Base-by-base conservation (phyloP, 768 basidiomycete species). In the Pholiota molesta region DNA sequence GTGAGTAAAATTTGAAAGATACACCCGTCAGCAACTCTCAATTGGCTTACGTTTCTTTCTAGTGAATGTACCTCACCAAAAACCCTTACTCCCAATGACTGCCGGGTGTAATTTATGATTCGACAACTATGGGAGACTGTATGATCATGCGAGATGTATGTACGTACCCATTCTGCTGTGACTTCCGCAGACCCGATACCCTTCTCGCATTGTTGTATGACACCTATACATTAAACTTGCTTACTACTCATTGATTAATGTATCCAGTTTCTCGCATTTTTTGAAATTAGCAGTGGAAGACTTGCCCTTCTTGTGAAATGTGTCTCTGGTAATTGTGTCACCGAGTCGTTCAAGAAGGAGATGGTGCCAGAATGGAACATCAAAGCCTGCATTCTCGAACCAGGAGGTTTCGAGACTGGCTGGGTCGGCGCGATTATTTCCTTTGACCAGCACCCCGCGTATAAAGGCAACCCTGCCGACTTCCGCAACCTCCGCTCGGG, bases 291-390 rank as follows among this genome's bases (percentile, higher is more conserved):
- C 26, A 26, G 35, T 37, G 35, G 13, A 16, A 13, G 35, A 14
- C 7, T 13, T 10, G 1, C 11, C 13, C 35, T 37, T 37, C 35
- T 37, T 37, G 35, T 16, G 11, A 11, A 40, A 10, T 40, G 13
- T 40, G 39, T 44, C n/a, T 44, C 42, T 9, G 42, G 42, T 44
- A 44, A 17, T 3, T 44, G n/a, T 19, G 19, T 19, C 17, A 61
- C 63, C 19, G 66, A 67, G n/a, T 57, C 66, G 1, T 59, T 67
- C 40, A 61, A 52, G 29, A 62, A 65, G 44, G 66, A 67, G 37
- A 29, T 67, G 52, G 23, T 40, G 0, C 62, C 64, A 16, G 66
- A 60, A 21, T 67, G 66, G 66, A 65, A 65, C 58, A 67, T 67
- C 35, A 58, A 59, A 45, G 33, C 26, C 23, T 61, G 55, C 33